Evolutionary conservation across 345 rosid species (phyloP).

Genomic region (Acer campestre): DNA sequence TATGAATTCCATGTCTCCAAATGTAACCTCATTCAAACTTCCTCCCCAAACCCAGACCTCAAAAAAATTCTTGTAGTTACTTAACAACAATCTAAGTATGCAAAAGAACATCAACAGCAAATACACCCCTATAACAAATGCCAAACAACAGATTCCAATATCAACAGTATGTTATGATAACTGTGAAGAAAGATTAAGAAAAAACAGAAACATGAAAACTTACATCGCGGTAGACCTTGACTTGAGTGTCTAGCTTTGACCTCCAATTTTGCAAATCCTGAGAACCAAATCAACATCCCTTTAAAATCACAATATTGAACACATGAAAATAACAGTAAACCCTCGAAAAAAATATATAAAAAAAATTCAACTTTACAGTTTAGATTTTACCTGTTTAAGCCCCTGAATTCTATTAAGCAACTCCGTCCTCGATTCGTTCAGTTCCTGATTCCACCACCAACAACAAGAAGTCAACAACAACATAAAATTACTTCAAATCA

Average conservation of each 20-base stretch:
- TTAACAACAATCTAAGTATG: not conserved
- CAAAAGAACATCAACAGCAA: too few species aligned
- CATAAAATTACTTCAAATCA: not conserved
- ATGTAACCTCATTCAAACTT: not conserved
- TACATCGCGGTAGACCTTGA: slow-evolving; percentile 80
- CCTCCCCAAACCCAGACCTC: not conserved
- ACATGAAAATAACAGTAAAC: not conserved
- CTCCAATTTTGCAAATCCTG: slow-evolving; percentile 98
- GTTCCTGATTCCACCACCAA: slow-evolving; percentile 48
- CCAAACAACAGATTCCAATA: not conserved
- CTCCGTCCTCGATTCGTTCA: slow-evolving; percentile 85
- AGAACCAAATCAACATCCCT: slow-evolving; percentile 7
- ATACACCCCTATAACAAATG: too few species aligned
- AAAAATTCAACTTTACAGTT: not conserved
- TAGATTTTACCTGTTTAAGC: slow-evolving; percentile 66
- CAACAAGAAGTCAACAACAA: not conserved
- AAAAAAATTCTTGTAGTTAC: not conserved
- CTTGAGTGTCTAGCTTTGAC: slow-evolving; percentile 88
- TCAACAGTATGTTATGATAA: not conserved
- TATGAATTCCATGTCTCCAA: not conserved
- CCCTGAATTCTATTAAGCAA: slow-evolving; percentile 81
- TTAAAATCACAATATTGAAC: not conserved
- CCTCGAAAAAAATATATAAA: not conserved
- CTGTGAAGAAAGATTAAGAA: not conserved
- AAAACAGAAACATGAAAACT: slow-evolving; percentile 16